phyloP scores from a whole-genome alignment of 2,329 filamentous ascomycete species.

The Aschersonia sp. region DNA sequence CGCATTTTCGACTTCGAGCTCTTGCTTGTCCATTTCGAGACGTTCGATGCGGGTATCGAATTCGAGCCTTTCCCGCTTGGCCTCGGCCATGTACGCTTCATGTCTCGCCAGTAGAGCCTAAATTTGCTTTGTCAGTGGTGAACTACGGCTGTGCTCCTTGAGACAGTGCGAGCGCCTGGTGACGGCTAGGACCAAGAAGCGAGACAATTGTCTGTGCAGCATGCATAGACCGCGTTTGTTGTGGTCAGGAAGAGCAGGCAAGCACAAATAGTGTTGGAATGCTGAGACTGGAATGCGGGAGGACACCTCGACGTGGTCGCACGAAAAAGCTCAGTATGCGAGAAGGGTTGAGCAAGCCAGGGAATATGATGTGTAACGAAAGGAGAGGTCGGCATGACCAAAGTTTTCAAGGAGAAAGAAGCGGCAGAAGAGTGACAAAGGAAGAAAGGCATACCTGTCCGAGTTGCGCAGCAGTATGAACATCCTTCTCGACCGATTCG shows the following conservation, averaged over 20 bases:
- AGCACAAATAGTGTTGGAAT: not conserved
- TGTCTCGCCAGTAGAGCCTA: slow-evolving; percentile 86
- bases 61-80: slow-evolving; percentile 66
- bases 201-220: not conserved
- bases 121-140: slow-evolving; percentile 12
- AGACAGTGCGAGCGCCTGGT: not conserved
- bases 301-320: not conserved
- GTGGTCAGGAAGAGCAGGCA: not conserved
- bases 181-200: not conserved
- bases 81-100: slow-evolving; percentile 87
- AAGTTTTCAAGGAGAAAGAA: not conserved
- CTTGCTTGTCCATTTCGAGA: slow-evolving; percentile 59
- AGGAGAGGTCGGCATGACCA: not conserved
- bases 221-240: not conserved
- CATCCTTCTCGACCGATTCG: slow-evolving; percentile 72
- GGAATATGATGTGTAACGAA: not conserved
- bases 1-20: slow-evolving; percentile 64
- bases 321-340: not conserved
- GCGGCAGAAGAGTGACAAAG: not conserved
- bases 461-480: slow-evolving; percentile 70
- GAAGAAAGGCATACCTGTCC: slow-evolving; percentile 59
- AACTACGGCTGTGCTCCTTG: not conserved
- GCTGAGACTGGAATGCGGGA: slow-evolving; percentile 2
- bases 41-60: slow-evolving; percentile 59
- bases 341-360: not conserved